Conservation (phyloP, 2,329 filamentous ascomycete species). For the Esteya vermicola region DNA sequence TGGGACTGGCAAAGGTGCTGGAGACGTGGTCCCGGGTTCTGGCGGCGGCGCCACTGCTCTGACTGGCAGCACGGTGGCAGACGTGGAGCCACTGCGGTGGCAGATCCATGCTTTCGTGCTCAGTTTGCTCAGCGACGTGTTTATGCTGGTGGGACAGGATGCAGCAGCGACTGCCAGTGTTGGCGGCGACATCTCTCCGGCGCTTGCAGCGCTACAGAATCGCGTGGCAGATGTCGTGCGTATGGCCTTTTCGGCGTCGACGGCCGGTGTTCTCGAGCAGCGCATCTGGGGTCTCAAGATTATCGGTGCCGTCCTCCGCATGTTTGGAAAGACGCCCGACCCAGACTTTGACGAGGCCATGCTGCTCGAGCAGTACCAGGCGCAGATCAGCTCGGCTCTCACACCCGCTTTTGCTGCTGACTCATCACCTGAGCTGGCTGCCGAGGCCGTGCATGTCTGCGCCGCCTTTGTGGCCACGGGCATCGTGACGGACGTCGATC, state of each 20-base stretch:
- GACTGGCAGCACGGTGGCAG: conserved; percentile 29
- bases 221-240: conserved; percentile 85
- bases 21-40: too few relatives aligned
- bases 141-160: conserved; percentile 65
- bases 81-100: conserved; percentile 86
- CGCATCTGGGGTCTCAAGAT: conserved; percentile 87
- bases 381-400: conserved; percentile 90
- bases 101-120: conserved; percentile 92
- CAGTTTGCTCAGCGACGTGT: conserved; percentile 72
- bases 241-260: conserved; percentile 95
- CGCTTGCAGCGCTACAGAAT: conserved; percentile 65
- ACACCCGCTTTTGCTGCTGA: conserved; percentile 93
- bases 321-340: conserved; percentile 91
- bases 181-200: conserved; percentile 34
- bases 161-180: conserved; percentile 58
- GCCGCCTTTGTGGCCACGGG: conserved; percentile 96
- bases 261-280: conserved; percentile 78
- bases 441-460: conserved; percentile 92
- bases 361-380: conserved; percentile 93
- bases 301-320: conserved; percentile 82
- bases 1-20: too few relatives aligned
- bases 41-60: conserved; percentile 13
- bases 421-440: conserved; percentile 88
- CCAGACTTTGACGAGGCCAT: conserved; percentile 97
- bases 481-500: conserved; percentile 91